Evolutionary conservation across 768 basidiomycete genomes (phyloP), one percentile per base, ranked within the genome.

Genomic region (Ramaria rubella): DNA sequence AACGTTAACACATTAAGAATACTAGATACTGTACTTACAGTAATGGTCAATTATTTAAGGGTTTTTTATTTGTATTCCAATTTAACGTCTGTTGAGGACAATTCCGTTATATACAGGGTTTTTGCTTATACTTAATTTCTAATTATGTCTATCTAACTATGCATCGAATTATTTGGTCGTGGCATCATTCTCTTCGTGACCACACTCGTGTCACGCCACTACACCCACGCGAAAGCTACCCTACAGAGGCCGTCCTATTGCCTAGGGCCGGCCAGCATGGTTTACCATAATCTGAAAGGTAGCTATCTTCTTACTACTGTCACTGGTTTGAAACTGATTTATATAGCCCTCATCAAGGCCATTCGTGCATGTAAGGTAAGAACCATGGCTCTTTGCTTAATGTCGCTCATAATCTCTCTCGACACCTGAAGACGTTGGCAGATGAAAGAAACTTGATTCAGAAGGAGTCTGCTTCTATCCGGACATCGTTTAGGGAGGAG

Each of bases 391-490:
- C 36, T 11, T 38, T n/a, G n/a, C n/a, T n/a, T n/a, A n/a, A n/a
- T n/a, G n/a, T n/a, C 3, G 44, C 36, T 8, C 19, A 33, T 42
- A 53, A 24, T 29, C 24, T 38, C 19, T 49, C 45, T 26, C 29
- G 24, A 45, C 42, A 4, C 21, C 8, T 42, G 33, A 65, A 94
- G 94, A 99, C 96, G 49, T 86, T 98, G 55, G 96, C 96, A 60
- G 96, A 99, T 77, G 96, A 99, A 73, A 90, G 95, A 57, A 85
- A 86, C 56, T 85, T 97, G 64, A 94, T 98, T 68, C 90, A 95
- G 68, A 94, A 96, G 69, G 95, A 98, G 75, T 94, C 91, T 1
- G 95, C 95, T 11, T 91, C 94, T 9, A 96, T 98, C 64, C 85
- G 96, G 43, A 94, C 95, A 0, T 93, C 94, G 0, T 97, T 99